Evolutionary conservation across 2,329 filamentous ascomycete species (phyloP).

Genomic region (Monosporascus sp.): DNA sequence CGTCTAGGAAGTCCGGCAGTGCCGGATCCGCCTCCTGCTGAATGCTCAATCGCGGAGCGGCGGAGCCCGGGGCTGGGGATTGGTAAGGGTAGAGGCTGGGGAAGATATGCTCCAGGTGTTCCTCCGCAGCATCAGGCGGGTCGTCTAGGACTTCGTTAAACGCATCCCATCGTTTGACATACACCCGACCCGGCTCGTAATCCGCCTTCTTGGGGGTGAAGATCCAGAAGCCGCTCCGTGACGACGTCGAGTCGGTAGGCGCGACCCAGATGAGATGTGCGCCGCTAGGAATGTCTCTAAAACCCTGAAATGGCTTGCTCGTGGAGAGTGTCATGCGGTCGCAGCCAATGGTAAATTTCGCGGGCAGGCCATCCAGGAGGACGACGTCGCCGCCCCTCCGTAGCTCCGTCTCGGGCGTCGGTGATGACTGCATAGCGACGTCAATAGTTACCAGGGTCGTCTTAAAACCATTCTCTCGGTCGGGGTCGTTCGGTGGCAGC

Average conservation of each 20-base stretch:
- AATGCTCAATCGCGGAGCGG: slow-evolving; percentile 3
- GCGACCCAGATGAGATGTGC: slow-evolving; percentile 57
- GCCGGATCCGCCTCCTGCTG: slow-evolving; percentile 14
- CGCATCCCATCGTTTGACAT: slow-evolving; percentile 38
- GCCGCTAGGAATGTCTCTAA: slow-evolving; percentile 50
- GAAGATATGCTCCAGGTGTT: slow-evolving; percentile 34
- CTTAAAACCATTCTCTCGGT: no score
- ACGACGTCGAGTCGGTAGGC: slow-evolving; percentile 40
- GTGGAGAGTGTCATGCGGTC: slow-evolving; percentile 46
- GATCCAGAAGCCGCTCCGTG: slow-evolving; percentile 55
- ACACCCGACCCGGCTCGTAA: slow-evolving; percentile 24
- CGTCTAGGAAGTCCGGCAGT: slow-evolving; percentile 21
- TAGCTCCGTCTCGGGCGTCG: neutral
- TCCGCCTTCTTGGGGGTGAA: slow-evolving; percentile 29
- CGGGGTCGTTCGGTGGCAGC: no score
- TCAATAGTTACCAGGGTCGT: no score
- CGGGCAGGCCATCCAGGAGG: slow-evolving; percentile 46
- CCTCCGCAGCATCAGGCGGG: slow-evolving; percentile 39
- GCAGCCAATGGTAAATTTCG: slow-evolving; percentile 47
- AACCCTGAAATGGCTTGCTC: slow-evolving; percentile 42
- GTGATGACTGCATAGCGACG: no score
- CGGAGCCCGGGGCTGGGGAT: slow-evolving; percentile 25
- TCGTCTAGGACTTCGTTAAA: slow-evolving; percentile 50
- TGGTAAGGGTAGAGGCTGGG: slow-evolving; percentile 41
- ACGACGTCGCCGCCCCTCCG: slow-evolving; percentile 42